Evolutionary conservation across 148 eudicot genomes (phyloP).

Genomic region (Linanthus parryae): DNA sequence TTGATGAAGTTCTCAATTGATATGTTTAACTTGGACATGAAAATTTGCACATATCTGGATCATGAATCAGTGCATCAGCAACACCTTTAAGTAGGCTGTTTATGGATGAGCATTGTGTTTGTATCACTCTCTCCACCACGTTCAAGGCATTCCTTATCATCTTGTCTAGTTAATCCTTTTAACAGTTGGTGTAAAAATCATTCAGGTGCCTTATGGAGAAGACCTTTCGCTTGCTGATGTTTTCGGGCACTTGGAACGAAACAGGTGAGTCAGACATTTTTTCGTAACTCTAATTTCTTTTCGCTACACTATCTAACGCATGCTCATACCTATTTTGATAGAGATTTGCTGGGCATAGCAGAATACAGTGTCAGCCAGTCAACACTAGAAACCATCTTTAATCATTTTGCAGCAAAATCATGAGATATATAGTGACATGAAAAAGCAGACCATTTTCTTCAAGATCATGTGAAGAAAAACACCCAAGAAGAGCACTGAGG

Average conservation of each 20-base stretch:
- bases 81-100: too few relatives aligned
- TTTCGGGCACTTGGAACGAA: conserved; percentile 88
- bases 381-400: conserved; percentile 91
- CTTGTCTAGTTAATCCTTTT: neutral
- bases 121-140: neutral
- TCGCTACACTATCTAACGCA: conserved; percentile 1
- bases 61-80: too few relatives aligned
- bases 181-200: neutral
- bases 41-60: too few relatives aligned
- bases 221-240: conserved; percentile 85
- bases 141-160: neutral
- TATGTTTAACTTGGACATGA: too few relatives aligned
- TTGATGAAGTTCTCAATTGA: too few relatives aligned
- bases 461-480: too few relatives aligned
- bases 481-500: too few relatives aligned
- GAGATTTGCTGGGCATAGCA: conserved; percentile 63
- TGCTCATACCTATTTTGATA: conserved; percentile 20
- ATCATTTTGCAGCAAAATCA: conserved; percentile 84
- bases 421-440: too few relatives aligned
- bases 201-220: conserved; percentile 68
- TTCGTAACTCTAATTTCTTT: neutral
- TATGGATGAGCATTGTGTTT: too few relatives aligned
- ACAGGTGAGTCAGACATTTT: conserved; percentile 41
- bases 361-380: conserved; percentile 98
- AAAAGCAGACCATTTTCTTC: too few relatives aligned